phyloP scores from a whole-genome alignment of 2,329 filamentous ascomycete genomes.

The Fusarium algeriense region DNA sequence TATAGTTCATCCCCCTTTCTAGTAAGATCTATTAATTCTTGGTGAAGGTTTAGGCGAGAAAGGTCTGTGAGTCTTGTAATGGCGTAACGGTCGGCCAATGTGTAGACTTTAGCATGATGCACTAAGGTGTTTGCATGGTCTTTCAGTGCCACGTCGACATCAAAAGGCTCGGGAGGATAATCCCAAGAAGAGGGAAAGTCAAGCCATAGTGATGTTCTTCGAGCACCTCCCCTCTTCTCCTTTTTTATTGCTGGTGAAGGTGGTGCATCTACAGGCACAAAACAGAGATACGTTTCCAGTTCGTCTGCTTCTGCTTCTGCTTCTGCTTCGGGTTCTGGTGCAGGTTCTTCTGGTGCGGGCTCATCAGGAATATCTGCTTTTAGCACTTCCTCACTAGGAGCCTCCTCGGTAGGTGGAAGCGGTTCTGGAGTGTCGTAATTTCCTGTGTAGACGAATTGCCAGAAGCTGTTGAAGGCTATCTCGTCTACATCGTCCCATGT shows the following conservation, averaged over 20 bases:
- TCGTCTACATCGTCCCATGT: constrained; percentile 7
- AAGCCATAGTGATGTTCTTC: not conserved
- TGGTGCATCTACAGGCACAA: no score
- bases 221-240: not conserved
- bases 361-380: no score
- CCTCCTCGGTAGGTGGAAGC: not conserved
- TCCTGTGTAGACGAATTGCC: constrained; percentile 4
- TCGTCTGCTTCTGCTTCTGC: not conserved
- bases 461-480: constrained; percentile 4
- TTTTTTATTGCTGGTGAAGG: no score
- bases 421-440: not conserved
- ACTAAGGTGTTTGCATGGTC: not conserved
- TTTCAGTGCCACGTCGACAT: not conserved
- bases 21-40: not conserved
- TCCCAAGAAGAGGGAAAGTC: not conserved
- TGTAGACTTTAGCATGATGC: constrained; percentile 6
- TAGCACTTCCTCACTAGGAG: no score
- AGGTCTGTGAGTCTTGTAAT: not conserved
- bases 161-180: not conserved
- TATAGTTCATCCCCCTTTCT: no score
- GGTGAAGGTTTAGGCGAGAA: not conserved
- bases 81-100: not conserved
- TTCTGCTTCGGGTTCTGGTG: not conserved
- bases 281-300: no score
- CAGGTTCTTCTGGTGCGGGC: no score